Base-by-base conservation (phyloP, 2,329 filamentous ascomycete genomes). In the Paracamarosporium sp. region DNA sequence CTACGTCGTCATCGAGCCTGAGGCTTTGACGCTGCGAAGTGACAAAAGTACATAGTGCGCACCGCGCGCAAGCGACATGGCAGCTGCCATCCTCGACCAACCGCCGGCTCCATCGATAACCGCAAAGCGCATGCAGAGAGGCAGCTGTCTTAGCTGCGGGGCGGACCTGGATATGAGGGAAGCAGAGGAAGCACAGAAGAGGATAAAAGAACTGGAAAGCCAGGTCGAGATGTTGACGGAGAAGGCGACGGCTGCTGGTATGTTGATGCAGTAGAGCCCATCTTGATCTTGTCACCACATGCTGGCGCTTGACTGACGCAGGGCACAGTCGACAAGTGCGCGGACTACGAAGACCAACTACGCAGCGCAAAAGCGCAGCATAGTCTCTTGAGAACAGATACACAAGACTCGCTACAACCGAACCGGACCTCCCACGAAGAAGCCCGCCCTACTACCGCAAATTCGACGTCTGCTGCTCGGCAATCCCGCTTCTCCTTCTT, bases 301-400 rank as follows among this genome's bases (percentile, higher is more conserved):
- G 55, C 60, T 62, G 25, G 63, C 50, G 13, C 22, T 35, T 12
- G 12, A n/a, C 28, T 25, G 25, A 57, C 47, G 35, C 52, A 56
- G 31, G 62, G 43, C 28, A 50, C 56, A 85, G 84, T 81, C 47
- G 80, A 83, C 64, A 86, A 80, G 71, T 81, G 87, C 61, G 89
- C 90, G 70, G 89, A 92, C 79, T 93, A 92, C 81, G 91, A 94
- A 78, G 90, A 92, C 76, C 89, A 93, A 73, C 83, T 93, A 38
- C 81, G 86, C 43, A 80, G 77, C 43, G 81, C 92, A 24, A 62
- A 65, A 41, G 31, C 57, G 7, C 45, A 64, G 47, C 61, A 55
- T 25, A 57, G 58, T 50, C 61, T 67, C 50, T 53, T 50, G 35
- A 63, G 66, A 24, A 60, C 69, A 35, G 64, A 72, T 54, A 67